A percentile compares a stretch with the other conserved stretches of the same genome.
Evolutionary conservation across 345 rosid species (phyloP).

Genomic region (Citrus hindsii): DNA sequence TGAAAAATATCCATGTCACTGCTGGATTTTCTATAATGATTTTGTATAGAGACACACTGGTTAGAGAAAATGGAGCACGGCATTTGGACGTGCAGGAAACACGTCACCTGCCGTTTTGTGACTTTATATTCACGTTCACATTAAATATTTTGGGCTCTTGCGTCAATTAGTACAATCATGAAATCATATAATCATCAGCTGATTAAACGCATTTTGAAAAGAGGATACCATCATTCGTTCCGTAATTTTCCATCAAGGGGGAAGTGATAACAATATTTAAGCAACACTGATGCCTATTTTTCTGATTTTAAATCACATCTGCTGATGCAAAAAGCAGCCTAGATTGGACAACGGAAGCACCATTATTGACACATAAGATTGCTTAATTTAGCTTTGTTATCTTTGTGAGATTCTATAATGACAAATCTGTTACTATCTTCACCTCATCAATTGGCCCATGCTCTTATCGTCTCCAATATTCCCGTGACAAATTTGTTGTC

Average conservation of each 20-base stretch:
- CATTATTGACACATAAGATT: slow-evolving; percentile 15
- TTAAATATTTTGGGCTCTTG: neutral
- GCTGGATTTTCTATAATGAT: slow-evolving; percentile 2
- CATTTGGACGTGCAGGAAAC: neutral
- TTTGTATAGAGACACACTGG: neutral
- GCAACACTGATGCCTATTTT: neutral
- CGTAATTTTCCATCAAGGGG: slow-evolving; percentile 10
- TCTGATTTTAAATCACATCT: slow-evolving; percentile 18
- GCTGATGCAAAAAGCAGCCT: slow-evolving; percentile 21
- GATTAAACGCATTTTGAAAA: slow-evolving; percentile 3
- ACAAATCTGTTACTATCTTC: slow-evolving; percentile 10
- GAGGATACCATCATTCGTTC: slow-evolving; percentile 11
- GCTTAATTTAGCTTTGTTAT: neutral
- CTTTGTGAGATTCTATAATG: slow-evolving; percentile 17
- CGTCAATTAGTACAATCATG: neutral
- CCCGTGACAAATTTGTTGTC: neutral
- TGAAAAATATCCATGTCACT: neutral
- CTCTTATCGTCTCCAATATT: neutral
- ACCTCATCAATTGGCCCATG: neutral
- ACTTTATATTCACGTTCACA: neutral
- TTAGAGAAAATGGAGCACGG: neutral
- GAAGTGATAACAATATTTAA: slow-evolving; percentile 24
- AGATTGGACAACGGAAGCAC: slow-evolving; percentile 1
- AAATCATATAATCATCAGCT: slow-evolving; percentile 5
- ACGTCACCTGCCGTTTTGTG: neutral